Evolutionary conservation across 2,329 filamentous ascomycete genomes (phyloP).

Genomic region (Ampelomyces quisqualis): DNA sequence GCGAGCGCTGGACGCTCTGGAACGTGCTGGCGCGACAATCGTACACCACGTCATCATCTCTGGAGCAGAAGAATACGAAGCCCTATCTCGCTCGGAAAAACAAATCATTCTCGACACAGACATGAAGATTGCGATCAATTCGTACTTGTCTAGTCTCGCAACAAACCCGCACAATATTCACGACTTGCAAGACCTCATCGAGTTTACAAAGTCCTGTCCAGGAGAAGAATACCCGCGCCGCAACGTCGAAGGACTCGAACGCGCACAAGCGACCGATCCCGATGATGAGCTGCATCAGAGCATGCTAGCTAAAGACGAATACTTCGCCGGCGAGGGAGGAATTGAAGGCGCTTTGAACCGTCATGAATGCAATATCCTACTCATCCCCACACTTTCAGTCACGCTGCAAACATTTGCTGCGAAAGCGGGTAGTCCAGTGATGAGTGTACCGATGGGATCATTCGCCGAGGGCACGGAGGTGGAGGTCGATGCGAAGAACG

Average conservation of each 20-base stretch:
- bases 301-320: slow-evolving; percentile 52
- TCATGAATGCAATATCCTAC: slow-evolving; percentile 58
- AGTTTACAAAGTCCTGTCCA: slow-evolving; percentile 54
- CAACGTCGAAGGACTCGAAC: slow-evolving; percentile 47
- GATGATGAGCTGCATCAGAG: slow-evolving; percentile 54
- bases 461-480: slow-evolving; percentile 51
- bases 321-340: slow-evolving; percentile 57
- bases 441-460: slow-evolving; percentile 61
- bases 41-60: slow-evolving; percentile 32
- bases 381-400: slow-evolving; percentile 57
- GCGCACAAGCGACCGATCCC: slow-evolving; percentile 43
- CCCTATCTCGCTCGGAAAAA: slow-evolving; percentile 38
- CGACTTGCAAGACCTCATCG: slow-evolving; percentile 52
- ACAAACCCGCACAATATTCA: slow-evolving; percentile 58
- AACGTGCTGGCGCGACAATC: slow-evolving; percentile 10
- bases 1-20: slow-evolving; percentile 3
- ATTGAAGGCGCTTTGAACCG: slow-evolving; percentile 57
- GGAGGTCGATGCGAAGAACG: slow-evolving; percentile 42
- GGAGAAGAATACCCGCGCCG: slow-evolving; percentile 59
- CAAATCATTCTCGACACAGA: slow-evolving; percentile 55
- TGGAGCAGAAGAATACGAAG: slow-evolving; percentile 43
- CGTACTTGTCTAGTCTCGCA: slow-evolving; percentile 56
- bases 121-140: slow-evolving; percentile 56
- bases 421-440: slow-evolving; percentile 53
- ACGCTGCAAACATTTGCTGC: slow-evolving; percentile 40